Base-by-base conservation (phyloP, 2,329 filamentous ascomycete species). In the Microdochium nivale region DNA sequence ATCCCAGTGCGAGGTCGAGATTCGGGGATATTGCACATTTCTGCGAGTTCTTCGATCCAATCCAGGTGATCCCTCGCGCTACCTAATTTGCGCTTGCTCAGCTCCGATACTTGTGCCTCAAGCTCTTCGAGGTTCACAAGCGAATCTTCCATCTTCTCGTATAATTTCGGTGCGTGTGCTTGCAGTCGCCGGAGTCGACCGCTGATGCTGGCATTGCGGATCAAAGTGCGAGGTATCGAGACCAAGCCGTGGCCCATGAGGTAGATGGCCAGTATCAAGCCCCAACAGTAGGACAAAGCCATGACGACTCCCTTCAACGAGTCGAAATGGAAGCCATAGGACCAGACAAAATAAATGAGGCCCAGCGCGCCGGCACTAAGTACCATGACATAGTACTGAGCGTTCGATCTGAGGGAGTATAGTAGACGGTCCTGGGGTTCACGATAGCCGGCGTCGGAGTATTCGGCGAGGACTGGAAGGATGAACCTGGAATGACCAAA, bases 161-260 rank as follows among this genome's bases (percentile, higher is more conserved):
- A 87, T 3, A 91, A 72, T 60, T 81, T 86, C 1, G 91, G 90
- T 4, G 94, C 94, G 55, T 86, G 80, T 9, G 76, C 75, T 64
- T 97, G 90, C 33, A 96, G 74, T 33, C 87, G 78, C 54, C 84
- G 84, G 47, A 99, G 69, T 52, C 85, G 80, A 48, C 81, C 82
- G 57, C 84, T 87, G 47, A 91, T 81, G 63, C 84, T 90, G 30
- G 90, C 86, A 63, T 89, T 87, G 53, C 86, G 83, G 61, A 94
- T 86, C 16, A 99, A 74, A 35, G 81, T 81, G 57, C 92, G 79
- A 1, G 94, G 94, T 52, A 99, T 87, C 1, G 91, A 87, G 30
- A 99, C 94, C 25, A 99, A 76, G 8, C 94, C 94, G 67, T 99
- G 94, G 7, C 94, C 94, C 92, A 99, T 97, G 40, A 99, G 77